phyloP scores from a whole-genome alignment of 768 basidiomycete genomes.

The Boletus patriciae region DNA sequence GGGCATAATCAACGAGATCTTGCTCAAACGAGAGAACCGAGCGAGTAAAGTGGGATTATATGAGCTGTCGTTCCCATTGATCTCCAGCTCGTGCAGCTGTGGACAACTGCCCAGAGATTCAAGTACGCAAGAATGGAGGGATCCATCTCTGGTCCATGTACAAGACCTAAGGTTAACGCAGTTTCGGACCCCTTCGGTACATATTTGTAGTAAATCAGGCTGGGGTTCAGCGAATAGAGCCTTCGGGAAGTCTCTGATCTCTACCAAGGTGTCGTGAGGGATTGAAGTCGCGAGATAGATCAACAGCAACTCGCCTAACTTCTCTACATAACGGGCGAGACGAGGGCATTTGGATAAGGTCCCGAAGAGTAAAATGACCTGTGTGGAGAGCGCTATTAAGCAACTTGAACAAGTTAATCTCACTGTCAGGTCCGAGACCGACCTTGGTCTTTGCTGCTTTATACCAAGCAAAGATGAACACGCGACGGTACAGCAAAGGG shows the following conservation, averaged over 20 bases:
- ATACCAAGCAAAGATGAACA: conserved; percentile 72
- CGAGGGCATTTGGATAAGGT: conserved; percentile 56
- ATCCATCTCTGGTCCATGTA: conserved; percentile 80
- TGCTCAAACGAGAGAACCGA: conserved; percentile 50
- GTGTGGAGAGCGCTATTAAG: neutral
- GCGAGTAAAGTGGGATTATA: conserved; percentile 51
- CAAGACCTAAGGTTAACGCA: conserved; percentile 62
- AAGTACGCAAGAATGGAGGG: conserved; percentile 60
- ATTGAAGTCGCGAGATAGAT: neutral
- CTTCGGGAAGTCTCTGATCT: conserved; percentile 74
- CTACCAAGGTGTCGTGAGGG: conserved; percentile 36
- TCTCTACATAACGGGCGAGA: conserved; percentile 57
- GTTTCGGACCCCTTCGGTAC: conserved; percentile 55
- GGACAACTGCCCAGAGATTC: conserved; percentile 45
- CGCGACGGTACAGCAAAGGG: conserved; percentile 54
- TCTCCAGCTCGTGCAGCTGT: conserved; percentile 56
- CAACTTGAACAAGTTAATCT: neutral
- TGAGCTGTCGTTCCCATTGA: conserved; percentile 62
- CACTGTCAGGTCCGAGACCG: conserved; percentile 7
- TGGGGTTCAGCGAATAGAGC: conserved; percentile 33
- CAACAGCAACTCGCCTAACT: conserved; percentile 49
- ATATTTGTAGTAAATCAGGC: conserved; percentile 39
- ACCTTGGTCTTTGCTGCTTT: conserved; percentile 63
- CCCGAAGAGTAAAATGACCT: conserved; percentile 63
- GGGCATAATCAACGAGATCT: conserved; percentile 76